Percentiles rank a stretch among this genome's conserved stretches.
These are phyloP conservation scores for Kondoa malvinella DNA, from an alignment of 768 basidiomycete species.

Conservation along the genomic window DNA sequence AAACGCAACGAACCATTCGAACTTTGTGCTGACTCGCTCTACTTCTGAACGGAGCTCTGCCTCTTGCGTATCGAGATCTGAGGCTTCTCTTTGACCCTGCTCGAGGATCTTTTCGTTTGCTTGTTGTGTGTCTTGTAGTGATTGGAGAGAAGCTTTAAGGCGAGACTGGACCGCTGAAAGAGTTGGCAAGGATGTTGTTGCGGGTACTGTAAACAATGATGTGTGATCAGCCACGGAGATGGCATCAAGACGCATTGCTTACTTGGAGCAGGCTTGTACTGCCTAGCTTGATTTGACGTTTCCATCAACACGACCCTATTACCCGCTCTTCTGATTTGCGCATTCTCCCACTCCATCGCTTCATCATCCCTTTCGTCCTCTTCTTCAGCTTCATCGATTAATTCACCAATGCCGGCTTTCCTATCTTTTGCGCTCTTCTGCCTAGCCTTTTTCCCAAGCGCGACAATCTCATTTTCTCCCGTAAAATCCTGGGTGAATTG, in stretches of 20 bases:
- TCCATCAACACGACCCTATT: slow-evolving; percentile 19
- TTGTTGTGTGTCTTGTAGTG: slow-evolving; percentile 26
- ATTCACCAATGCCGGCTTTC: slow-evolving; percentile 32
- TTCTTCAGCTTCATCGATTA: slow-evolving; percentile 35
- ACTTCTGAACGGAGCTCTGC: slow-evolving; percentile 33
- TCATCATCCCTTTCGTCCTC: slow-evolving; percentile 30
- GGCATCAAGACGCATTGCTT: slow-evolving; percentile 13
- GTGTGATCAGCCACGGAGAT: background rate
- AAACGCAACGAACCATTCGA: slow-evolving; percentile 36
- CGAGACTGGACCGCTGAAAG: slow-evolving; percentile 30
- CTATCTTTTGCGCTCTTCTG: slow-evolving; percentile 30
- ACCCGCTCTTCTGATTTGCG: slow-evolving; percentile 32
- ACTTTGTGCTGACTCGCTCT: slow-evolving; percentile 32
- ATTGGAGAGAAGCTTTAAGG: slow-evolving; percentile 30
- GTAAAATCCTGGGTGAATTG: slow-evolving; percentile 23
- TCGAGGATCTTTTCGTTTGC: slow-evolving; percentile 28
- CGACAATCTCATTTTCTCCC: slow-evolving; percentile 29
- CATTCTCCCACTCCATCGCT: slow-evolving; percentile 30
- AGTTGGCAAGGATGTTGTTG: slow-evolving; percentile 31
- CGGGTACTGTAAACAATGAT: slow-evolving; percentile 30
- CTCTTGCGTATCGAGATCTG: slow-evolving; percentile 33
- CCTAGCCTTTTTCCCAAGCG: slow-evolving; percentile 33
- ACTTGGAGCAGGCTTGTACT: slow-evolving; percentile 33
- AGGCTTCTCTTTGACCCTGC: slow-evolving; percentile 28
- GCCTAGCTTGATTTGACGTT: slow-evolving; percentile 22